Conservation (phyloP, 2,329 filamentous ascomycete genomes). For the Catunica adiposa region DNA sequence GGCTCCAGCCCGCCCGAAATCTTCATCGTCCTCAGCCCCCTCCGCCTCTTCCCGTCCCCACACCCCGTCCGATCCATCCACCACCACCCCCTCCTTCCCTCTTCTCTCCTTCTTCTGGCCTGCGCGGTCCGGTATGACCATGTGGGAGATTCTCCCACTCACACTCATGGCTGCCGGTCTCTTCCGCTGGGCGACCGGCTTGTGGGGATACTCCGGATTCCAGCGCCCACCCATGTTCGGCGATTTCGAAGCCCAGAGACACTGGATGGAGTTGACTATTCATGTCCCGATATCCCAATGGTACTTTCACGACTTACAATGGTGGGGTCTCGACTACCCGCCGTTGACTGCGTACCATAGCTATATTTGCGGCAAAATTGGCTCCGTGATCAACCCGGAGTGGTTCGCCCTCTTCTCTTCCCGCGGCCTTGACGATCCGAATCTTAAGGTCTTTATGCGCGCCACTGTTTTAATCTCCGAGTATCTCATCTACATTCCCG, state of each 20-base stretch:
- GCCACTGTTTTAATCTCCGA: conserved; percentile 82
- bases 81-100: conserved; percentile 60
- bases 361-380: conserved; percentile 83
- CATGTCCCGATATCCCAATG: conserved; percentile 82
- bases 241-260: conserved; percentile 92
- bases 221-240: conserved; percentile 78
- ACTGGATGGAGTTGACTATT: conserved; percentile 96
- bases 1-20: background rate
- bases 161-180: conserved; percentile 81
- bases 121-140: conserved; percentile 62
- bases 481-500: conserved; percentile 77
- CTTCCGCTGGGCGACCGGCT: conserved; percentile 78
- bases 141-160: conserved; percentile 82
- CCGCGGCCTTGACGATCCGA: conserved; percentile 61
- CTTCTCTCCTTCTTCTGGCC: conserved; percentile 92
- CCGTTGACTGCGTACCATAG: conserved; percentile 96
- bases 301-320: conserved; percentile 94
- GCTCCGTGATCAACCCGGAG: conserved; percentile 55
- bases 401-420: conserved; percentile 84
- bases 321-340: conserved; percentile 97
- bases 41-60: background rate
- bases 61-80: conserved; percentile 18
- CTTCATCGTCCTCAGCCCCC: conserved; percentile 4
- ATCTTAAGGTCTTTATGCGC: conserved; percentile 88
- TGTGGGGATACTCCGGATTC: conserved; percentile 90